Conservation (phyloP, 2,329 filamentous ascomycete genomes). For the Fusarium keratoplasticum region DNA sequence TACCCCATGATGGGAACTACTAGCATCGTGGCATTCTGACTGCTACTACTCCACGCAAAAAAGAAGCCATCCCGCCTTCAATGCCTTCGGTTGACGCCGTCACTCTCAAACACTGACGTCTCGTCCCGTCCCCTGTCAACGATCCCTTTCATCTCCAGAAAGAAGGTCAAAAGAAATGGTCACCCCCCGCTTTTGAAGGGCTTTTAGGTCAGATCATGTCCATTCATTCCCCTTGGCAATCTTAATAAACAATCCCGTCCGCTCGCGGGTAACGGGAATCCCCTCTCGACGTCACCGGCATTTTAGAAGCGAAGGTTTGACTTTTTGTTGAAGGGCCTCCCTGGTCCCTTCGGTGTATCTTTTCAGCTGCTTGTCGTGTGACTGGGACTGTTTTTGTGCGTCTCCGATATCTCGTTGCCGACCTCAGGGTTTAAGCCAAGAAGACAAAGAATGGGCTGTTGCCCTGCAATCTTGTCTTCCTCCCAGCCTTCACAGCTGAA, state of each 20-base stretch:
- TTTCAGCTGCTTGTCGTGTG: constrained; percentile 12
- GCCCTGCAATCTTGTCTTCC: not conserved
- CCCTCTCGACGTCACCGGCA: constrained; percentile 20
- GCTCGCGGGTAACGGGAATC: not conserved
- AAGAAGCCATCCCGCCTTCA: not conserved
- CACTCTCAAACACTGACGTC: constrained; percentile 13
- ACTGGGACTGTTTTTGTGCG: not conserved
- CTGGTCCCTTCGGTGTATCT: not conserved
- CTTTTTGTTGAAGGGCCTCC: not conserved
- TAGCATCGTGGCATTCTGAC: not conserved
- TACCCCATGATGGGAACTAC: not conserved
- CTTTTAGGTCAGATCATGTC: constrained; percentile 33
- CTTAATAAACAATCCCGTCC: constrained; percentile 7
- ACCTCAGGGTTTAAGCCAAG: not conserved
- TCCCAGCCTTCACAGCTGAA: not conserved
- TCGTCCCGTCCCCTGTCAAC: constrained; percentile 12
- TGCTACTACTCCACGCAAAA: not conserved
- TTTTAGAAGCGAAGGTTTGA: not conserved
- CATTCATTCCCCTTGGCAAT: constrained; percentile 22
- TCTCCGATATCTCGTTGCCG: not conserved
- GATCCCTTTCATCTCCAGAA: constrained; percentile 17
- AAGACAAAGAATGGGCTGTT: not conserved
- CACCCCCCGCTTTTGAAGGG: constrained; percentile 11
- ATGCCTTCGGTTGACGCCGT: not conserved
- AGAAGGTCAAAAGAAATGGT: constrained; percentile 13